These are phyloP conservation scores for Penicillium longicatenatum DNA, from an alignment of 495 filamentous ascomycete genomes.

Conservation along the genomic window DNA sequence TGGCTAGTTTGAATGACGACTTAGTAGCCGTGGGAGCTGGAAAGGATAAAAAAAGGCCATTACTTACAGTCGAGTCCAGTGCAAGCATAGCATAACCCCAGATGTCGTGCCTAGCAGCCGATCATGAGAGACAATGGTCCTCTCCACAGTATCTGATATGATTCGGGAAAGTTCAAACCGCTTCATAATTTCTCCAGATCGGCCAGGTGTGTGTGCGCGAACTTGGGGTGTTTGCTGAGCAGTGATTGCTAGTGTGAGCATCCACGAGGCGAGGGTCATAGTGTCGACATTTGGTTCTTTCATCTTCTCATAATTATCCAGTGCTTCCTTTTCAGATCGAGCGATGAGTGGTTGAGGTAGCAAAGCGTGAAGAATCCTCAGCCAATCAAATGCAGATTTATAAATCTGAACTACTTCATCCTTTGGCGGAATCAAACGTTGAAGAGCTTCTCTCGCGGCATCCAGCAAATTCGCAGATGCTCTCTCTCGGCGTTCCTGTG, in stretches of 20 bases:
- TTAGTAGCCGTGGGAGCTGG: background rate
- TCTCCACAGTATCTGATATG: constrained; percentile 26
- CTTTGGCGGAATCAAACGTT: constrained; percentile 25
- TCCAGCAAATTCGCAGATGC: constrained; percentile 13
- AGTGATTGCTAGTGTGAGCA: constrained; percentile 27
- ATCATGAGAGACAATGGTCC: constrained; percentile 24
- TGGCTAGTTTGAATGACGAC: constrained; percentile 9
- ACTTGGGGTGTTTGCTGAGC: constrained; percentile 24
- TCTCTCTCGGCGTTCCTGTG: constrained; percentile 3
- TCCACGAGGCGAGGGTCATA: constrained; percentile 26
- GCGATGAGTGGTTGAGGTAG: constrained; percentile 21
- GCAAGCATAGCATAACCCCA: constrained; percentile 24
- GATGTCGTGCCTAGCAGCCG: constrained; percentile 19
- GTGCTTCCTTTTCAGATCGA: constrained; percentile 19
- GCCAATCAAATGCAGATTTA: constrained; percentile 23
- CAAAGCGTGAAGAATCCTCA: constrained; percentile 19
- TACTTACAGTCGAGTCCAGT: constrained; percentile 30
- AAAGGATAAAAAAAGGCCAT: background rate
- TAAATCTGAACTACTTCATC: constrained; percentile 18
- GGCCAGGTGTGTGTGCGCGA: background rate
- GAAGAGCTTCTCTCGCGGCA: constrained; percentile 17
- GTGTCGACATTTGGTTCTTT: constrained; percentile 21
- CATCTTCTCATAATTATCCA: constrained; percentile 25
- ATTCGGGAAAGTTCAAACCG: constrained; percentile 13
- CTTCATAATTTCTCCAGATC: constrained; percentile 1